Conservation (phyloP, 2,329 filamentous ascomycete genomes). For the Sporothrix mexicana region DNA sequence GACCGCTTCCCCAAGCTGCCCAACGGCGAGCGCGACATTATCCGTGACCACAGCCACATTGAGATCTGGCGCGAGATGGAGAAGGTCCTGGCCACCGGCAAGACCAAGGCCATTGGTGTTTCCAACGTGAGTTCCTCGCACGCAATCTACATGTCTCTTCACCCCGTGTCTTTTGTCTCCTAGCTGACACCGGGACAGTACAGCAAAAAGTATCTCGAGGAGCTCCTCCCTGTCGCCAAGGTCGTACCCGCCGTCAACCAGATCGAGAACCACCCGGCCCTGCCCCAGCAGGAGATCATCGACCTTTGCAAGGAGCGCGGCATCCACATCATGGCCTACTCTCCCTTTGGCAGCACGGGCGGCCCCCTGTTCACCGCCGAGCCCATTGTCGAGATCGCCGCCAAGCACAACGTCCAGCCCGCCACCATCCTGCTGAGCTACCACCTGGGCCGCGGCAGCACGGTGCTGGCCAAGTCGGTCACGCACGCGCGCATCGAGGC, state of each 20-base stretch:
- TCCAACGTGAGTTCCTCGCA: slow-evolving; percentile 54
- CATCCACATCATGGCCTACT: slow-evolving; percentile 76
- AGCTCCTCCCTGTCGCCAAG: slow-evolving; percentile 56
- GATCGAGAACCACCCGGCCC: slow-evolving; percentile 74
- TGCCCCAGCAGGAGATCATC: slow-evolving; percentile 74
- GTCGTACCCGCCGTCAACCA: slow-evolving; percentile 72
- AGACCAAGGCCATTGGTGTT: slow-evolving; percentile 60
- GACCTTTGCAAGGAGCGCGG: slow-evolving; percentile 70
- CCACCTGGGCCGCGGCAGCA: slow-evolving; percentile 70
- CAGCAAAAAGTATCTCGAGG: slow-evolving; percentile 60
- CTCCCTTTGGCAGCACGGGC: slow-evolving; percentile 67
- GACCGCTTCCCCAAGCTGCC: slow-evolving; percentile 75
- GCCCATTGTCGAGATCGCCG: slow-evolving; percentile 66
- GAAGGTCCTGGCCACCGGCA: slow-evolving; percentile 64
- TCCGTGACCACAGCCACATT: slow-evolving; percentile 70
- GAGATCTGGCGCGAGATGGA: slow-evolving; percentile 81
- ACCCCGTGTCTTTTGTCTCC: too few relatives aligned
- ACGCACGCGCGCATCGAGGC: slow-evolving; percentile 70
- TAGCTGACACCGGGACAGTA: slow-evolving; percentile 48
- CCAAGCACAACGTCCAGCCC: slow-evolving; percentile 66
- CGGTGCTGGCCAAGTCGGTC: slow-evolving; percentile 76
- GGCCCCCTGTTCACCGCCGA: slow-evolving; percentile 69
- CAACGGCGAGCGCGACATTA: slow-evolving; percentile 76
- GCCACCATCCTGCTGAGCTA: slow-evolving; percentile 72
- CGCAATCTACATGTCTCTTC: not conserved